These are phyloP conservation scores for Hypoxylon trugodes DNA, from an alignment of 495 filamentous ascomycete genomes.

Conservation along the genomic window DNA sequence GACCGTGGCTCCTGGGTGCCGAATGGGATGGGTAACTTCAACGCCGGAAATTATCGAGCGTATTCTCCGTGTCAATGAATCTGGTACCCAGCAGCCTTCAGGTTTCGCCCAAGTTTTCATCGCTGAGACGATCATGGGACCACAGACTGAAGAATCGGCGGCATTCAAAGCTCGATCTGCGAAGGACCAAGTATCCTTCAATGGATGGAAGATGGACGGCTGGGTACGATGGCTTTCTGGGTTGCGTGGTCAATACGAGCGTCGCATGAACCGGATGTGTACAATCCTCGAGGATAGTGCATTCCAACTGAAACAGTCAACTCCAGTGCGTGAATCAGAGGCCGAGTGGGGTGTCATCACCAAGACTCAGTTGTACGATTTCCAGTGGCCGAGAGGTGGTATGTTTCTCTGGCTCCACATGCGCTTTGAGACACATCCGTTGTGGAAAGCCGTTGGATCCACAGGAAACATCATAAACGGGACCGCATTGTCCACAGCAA, in stretches of 20 bases:
- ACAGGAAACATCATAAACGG: constrained; percentile 45
- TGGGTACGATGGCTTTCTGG: constrained; percentile 91
- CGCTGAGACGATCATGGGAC: constrained; percentile 77
- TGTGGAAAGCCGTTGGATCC: constrained; percentile 58
- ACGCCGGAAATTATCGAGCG: constrained; percentile 81
- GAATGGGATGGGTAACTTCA: constrained; percentile 84
- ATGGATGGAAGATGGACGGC: constrained; percentile 82
- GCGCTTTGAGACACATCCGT: constrained; percentile 73
- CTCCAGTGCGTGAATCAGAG: constrained; percentile 46
- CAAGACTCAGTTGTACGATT: constrained; percentile 74
- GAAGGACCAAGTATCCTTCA: constrained; percentile 40
- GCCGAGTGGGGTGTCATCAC: constrained; percentile 73
- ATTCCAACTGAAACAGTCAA: constrained; percentile 62
- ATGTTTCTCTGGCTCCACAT: constrained; percentile 92
- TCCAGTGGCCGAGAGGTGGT: constrained; percentile 82
- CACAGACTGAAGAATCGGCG: constrained; percentile 57
- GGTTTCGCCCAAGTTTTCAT: constrained; percentile 89
- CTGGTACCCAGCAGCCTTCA: constrained; percentile 80
- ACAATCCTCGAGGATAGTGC: constrained; percentile 70
- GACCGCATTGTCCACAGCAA: constrained; percentile 60
- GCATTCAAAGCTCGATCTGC: constrained; percentile 42
- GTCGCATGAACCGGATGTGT: constrained; percentile 82
- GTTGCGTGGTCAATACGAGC: constrained; percentile 80
- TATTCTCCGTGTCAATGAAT: constrained; percentile 66
- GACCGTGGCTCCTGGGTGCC: constrained; percentile 80